Percentiles rank a stretch among this genome's conserved stretches.
phyloP scores from a whole-genome alignment of 2,329 filamentous ascomycete species.

The Fonsecaea erecta region DNA sequence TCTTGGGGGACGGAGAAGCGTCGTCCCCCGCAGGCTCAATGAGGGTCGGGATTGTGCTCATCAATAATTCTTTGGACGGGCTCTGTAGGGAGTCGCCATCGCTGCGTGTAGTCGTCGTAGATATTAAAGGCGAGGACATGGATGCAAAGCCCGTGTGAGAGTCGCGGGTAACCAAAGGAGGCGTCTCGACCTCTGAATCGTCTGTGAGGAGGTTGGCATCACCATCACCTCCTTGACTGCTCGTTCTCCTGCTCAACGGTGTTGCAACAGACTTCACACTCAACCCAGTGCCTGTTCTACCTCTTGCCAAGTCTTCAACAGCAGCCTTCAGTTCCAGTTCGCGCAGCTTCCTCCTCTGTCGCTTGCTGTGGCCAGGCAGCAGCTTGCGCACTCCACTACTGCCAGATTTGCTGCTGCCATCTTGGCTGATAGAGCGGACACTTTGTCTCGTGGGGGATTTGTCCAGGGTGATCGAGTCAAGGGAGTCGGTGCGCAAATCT shows the following conservation, averaged over 20 bases:
- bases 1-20: conserved; percentile 27
- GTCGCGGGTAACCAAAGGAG: conserved; percentile 61
- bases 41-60: conserved; percentile 29
- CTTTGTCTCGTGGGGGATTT: conserved; percentile 41
- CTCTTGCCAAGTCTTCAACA: conserved; percentile 29
- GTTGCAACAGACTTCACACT: conserved; percentile 12
- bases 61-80: conserved; percentile 33
- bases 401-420: conserved; percentile 46
- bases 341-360: conserved; percentile 49
- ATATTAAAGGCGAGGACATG: conserved; percentile 69
- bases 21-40: conserved; percentile 24
- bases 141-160: conserved; percentile 72
- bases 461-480: conserved; percentile 46
- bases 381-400: conserved; percentile 58
- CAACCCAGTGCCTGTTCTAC: conserved; percentile 22
- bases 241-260: conserved; percentile 22
- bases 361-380: conserved; percentile 50
- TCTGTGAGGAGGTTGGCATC: conserved; percentile 36
- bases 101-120: conserved; percentile 54
- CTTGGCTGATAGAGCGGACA: conserved; percentile 45
- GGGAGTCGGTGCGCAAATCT: conserved; percentile 42
- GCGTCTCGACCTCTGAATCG: conserved; percentile 39
- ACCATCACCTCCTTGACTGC: conserved; percentile 29
- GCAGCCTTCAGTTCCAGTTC: conserved; percentile 35
- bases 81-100: conserved; percentile 44